Evolutionary conservation across 768 basidiomycete species (phyloP).

Genomic region (Leccinum boreale): DNA sequence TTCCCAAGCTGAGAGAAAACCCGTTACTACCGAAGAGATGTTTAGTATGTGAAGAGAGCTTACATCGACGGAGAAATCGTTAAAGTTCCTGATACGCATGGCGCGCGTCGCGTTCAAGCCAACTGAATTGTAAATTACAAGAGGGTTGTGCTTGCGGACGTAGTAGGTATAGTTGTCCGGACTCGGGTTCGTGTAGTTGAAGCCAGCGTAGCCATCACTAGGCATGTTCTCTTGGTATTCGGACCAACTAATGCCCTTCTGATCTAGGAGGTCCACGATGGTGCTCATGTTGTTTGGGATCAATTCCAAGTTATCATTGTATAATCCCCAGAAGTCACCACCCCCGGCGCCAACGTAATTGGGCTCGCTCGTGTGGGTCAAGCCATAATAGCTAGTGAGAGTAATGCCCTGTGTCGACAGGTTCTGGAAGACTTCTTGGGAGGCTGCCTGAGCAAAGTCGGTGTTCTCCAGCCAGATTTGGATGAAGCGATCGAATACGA

Average conservation of each 20-base stretch:
- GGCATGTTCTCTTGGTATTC: slow-evolving; percentile 60
- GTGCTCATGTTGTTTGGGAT: slow-evolving; percentile 50
- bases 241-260: slow-evolving; percentile 56
- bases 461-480: slow-evolving; percentile 62
- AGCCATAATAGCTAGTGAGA: slow-evolving; percentile 42
- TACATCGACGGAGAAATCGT: slow-evolving; percentile 56
- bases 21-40: not conserved
- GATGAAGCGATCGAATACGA: slow-evolving; percentile 43
- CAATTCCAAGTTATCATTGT: slow-evolving; percentile 36
- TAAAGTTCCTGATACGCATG: slow-evolving; percentile 52
- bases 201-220: slow-evolving; percentile 42
- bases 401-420: slow-evolving; percentile 50
- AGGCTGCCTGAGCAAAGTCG: slow-evolving; percentile 37
- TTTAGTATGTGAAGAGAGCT: not conserved
- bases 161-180: slow-evolving; percentile 43
- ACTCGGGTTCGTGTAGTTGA: slow-evolving; percentile 30
- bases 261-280: slow-evolving; percentile 56
- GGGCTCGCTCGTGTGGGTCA: slow-evolving; percentile 60
- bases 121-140: slow-evolving; percentile 50
- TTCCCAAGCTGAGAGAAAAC: slow-evolving; percentile 28
- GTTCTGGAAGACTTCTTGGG: slow-evolving; percentile 26
- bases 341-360: slow-evolving; percentile 50
- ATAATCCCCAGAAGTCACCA: slow-evolving; percentile 50
- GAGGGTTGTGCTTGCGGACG: slow-evolving; percentile 52
- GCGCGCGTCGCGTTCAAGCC: slow-evolving; percentile 39